Evolutionary conservation across 208 protist species (phyloP), one percentile per base, ranked within the genome.

Genomic region (Porcisia hertigi): DNA sequence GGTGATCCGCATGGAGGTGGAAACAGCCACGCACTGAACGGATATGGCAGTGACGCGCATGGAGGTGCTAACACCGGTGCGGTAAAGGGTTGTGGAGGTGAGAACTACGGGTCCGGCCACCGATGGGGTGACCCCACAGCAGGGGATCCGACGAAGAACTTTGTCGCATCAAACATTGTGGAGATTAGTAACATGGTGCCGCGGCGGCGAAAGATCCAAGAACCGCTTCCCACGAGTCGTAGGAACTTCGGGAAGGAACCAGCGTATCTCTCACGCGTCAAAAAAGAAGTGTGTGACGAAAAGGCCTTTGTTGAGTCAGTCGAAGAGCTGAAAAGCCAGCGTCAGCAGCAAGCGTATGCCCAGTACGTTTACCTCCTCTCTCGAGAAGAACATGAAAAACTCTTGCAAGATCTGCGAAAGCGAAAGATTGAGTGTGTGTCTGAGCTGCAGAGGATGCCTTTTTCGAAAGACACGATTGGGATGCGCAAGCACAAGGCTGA

Each of bases 151-250:
- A 73, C 69, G 9, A 98, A 98, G 74, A 83, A 98, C 70, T 98
- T 97, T 86, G 88, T 98, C 39, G 88, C 84, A 2, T 95, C 92
- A 25, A 99, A 99, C 65, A 97, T 98, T 73, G 95, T 99, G 39
- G 94, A 98, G 45, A 84, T 92, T 20, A 97, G 93, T 78, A 93
- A 94, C 62, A 95, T 97, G 89, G 91, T 94, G 16, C 88, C 96
- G 0, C 96, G 95, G 69, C 75, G 88, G 34, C 62, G 84, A 16
- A 89, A 93, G 60, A 73, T 92, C 60, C 84, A 96, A 73, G 84
- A 85, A 16, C 79, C 88, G 54, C 60, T 86, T 16, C 81, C 89
- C 7, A 97, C 93, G 6, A 85, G 85, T 55, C 80, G 88, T 25
- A 91, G 94, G 67, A 85, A 89, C 54, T 98, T 95, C 87, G 96